Evolutionary conservation across 306 rosid species (phyloP).

Genomic region (Argentina anserina): DNA sequence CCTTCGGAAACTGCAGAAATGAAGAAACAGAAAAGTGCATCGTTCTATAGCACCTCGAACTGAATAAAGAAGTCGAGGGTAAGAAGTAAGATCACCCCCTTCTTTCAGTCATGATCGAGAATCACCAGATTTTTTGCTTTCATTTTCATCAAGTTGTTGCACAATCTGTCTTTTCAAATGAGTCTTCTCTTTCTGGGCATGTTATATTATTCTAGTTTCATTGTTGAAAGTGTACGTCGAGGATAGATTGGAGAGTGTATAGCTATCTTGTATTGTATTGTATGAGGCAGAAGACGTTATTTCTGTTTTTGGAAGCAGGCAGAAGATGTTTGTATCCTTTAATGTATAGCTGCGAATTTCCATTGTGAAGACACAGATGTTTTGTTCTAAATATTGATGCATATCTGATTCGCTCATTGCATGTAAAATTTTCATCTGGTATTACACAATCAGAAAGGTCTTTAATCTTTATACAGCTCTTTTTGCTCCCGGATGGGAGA

Average conservation of each 20-base stretch:
- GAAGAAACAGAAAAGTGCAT: slow-evolving; percentile 50
- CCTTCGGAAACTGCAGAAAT: slow-evolving; percentile 49
- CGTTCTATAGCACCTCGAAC: slow-evolving; percentile 50
- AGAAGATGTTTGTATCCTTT: background rate
- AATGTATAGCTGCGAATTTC: background rate
- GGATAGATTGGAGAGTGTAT: background rate
- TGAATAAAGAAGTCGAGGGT: slow-evolving; percentile 31
- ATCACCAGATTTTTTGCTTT: background rate
- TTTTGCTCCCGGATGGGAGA: too few species aligned
- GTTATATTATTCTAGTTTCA: background rate
- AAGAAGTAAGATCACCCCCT: background rate
- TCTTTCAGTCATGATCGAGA: background rate
- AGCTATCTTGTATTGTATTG: background rate
- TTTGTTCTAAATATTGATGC: background rate
- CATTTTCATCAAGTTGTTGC: background rate
- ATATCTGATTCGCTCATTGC: too few species aligned
- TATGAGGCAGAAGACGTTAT: background rate
- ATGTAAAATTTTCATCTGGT: too few species aligned
- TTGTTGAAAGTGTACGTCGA: background rate
- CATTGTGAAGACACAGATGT: background rate
- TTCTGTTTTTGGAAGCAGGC: too few species aligned
- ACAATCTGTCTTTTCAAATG: background rate
- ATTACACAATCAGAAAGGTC: too few species aligned
- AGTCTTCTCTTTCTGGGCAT: background rate
- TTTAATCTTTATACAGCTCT: too few species aligned